These are phyloP conservation scores for Rhododendron ferrugineum DNA, from an alignment of 148 eudicot genomes.

Conservation along the genomic window DNA sequence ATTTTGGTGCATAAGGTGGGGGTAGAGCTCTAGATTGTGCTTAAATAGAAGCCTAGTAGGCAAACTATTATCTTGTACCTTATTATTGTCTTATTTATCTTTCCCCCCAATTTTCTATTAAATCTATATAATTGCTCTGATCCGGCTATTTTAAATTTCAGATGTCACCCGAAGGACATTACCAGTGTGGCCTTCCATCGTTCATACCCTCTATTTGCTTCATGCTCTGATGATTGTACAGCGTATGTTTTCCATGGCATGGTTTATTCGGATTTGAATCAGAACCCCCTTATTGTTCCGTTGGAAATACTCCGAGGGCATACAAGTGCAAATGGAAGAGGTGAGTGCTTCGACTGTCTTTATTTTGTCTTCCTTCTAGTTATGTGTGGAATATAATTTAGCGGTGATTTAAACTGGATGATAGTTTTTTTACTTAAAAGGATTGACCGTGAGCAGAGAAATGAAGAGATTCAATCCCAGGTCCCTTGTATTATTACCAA, in stretches of 20 bases:
- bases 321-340: slow-evolving; percentile 61
- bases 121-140: slow-evolving; percentile 8
- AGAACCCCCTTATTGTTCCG: slow-evolving; percentile 80
- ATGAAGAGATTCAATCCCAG: background rate
- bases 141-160: slow-evolving; percentile 25
- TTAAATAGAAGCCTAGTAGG: background rate
- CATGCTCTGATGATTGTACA: slow-evolving; percentile 84
- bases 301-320: slow-evolving; percentile 77
- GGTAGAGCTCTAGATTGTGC: background rate
- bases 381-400: background rate
- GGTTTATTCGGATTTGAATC: slow-evolving; percentile 93
- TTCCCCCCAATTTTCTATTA: background rate
- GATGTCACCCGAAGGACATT: slow-evolving; percentile 77
- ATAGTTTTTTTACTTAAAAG: background rate
- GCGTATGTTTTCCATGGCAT: slow-evolving; percentile 92
- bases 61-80: background rate
- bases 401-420: background rate
- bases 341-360: slow-evolving; percentile 26
- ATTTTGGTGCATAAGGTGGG: background rate
- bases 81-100: background rate
- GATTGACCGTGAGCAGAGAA: background rate
- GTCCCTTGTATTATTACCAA: background rate
- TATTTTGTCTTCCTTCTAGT: background rate
- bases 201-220: slow-evolving; percentile 82
- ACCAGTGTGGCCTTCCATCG: slow-evolving; percentile 79